A percentile compares a stretch with the other conserved stretches of the same genome.
phyloP scores from a whole-genome alignment of 2,329 filamentous ascomycete species.

The Ilyonectria destructans region DNA sequence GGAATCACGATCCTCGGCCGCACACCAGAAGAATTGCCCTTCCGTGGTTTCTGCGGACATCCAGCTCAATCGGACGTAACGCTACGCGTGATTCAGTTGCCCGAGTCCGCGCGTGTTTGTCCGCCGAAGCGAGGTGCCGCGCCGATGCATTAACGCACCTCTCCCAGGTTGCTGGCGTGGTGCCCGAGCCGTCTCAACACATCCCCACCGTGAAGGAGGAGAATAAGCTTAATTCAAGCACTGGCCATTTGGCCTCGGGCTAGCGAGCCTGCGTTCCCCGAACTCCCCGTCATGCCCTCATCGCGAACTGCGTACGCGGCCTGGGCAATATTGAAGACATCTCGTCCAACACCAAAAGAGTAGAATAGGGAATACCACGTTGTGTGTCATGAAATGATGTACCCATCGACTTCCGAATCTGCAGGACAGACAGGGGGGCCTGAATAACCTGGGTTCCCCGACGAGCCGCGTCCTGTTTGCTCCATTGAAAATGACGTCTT shows the following conservation, averaged over 20 bases:
- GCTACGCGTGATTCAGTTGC: constrained; percentile 12
- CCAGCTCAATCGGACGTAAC: not conserved
- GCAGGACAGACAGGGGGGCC: not conserved
- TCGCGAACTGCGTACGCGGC: not conserved
- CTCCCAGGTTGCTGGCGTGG: not conserved
- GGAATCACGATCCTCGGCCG: constrained; percentile 12
- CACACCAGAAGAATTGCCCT: not conserved
- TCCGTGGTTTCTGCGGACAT: not conserved
- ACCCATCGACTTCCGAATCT: constrained; percentile 26
- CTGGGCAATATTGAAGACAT: not conserved
- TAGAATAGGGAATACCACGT: not conserved
- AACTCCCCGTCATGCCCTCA: constrained; percentile 36
- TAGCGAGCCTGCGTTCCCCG: constrained; percentile 22
- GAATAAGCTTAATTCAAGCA: constrained; percentile 45
- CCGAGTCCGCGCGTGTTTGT: constrained; percentile 13
- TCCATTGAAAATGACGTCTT: constrained; percentile 42
- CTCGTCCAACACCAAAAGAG: not conserved
- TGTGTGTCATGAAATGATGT: constrained; percentile 11
- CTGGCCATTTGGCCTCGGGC: not conserved
- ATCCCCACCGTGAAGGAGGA: not conserved
- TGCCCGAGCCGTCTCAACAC: not conserved
- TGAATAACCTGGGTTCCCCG: constrained; percentile 20
- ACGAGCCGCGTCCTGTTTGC: constrained; percentile 34
- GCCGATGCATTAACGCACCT: not conserved
- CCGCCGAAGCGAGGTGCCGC: not conserved